Conservation (phyloP, 2,329 filamentous ascomycete species). For the Drechslerella coelobrocha region DNA sequence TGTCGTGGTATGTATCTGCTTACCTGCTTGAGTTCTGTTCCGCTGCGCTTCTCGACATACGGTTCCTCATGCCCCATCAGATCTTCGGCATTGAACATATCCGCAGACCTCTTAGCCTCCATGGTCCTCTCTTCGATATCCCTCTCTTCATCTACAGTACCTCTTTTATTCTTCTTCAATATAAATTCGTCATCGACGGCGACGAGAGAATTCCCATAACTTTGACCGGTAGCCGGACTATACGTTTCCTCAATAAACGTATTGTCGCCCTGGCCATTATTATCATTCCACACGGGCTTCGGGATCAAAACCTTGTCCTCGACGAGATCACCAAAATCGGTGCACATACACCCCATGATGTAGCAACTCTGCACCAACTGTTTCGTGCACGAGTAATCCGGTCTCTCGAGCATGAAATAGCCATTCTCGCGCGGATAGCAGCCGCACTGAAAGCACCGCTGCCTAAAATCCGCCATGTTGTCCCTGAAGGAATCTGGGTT, state of each 20-base stretch:
- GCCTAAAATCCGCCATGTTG: conserved; percentile 5
- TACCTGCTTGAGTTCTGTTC: too few relatives aligned
- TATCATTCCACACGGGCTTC: conserved; percentile 15
- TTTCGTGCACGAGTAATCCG: conserved; percentile 15
- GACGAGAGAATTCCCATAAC: conserved; percentile 16
- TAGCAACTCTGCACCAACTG: conserved; percentile 15
- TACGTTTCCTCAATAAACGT: conserved; percentile 2
- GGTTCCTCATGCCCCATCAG: not conserved
- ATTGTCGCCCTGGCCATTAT: not conserved
- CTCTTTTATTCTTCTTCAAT: not conserved
- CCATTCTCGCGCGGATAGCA: conserved; percentile 7
- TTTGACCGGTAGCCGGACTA: conserved; percentile 17
- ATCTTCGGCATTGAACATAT: too few relatives aligned
- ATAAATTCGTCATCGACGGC: conserved; percentile 16
- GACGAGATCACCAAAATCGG: not conserved
- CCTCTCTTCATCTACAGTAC: not conserved
- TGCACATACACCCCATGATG: conserved; percentile 29
- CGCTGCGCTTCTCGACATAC: too few relatives aligned
- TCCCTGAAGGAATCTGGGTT: conserved; percentile 13
- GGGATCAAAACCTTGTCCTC: not conserved
- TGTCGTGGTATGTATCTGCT: too few relatives aligned
- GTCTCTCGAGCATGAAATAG: conserved; percentile 6
- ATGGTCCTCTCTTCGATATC: not conserved
- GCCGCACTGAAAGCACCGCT: conserved; percentile 27
- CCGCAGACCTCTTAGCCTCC: not conserved